Conservation (phyloP, 768 basidiomycete species). For the Leucocoprinus birnbaumii region DNA sequence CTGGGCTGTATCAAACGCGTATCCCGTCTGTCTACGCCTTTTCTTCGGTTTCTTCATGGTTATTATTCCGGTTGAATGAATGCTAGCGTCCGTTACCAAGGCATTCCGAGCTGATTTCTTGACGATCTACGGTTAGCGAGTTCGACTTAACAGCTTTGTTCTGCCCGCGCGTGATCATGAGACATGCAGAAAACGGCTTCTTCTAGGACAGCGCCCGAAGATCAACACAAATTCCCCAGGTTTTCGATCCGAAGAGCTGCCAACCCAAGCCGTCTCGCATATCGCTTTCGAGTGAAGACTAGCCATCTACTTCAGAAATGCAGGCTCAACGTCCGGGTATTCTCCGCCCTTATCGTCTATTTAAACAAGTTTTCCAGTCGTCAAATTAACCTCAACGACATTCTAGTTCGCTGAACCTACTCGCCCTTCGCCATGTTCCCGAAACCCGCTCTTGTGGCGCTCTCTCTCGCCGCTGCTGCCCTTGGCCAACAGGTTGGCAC, state of each 20-base stretch:
- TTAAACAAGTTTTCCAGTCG: slow-evolving; percentile 14
- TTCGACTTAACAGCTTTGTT: neutral
- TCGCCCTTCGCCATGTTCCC: slow-evolving; percentile 2
- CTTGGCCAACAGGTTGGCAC: slow-evolving; percentile 12
- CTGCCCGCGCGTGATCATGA: slow-evolving; percentile 2
- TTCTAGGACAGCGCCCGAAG: neutral
- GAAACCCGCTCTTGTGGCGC: slow-evolving; percentile 3
- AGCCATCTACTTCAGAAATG: neutral
- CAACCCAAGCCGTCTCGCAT: neutral
- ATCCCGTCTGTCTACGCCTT: neutral
- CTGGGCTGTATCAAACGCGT: neutral
- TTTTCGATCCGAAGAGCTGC: slow-evolving; percentile 7
- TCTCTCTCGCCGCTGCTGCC: slow-evolving; percentile 4
- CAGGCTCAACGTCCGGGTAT: slow-evolving; percentile 17
- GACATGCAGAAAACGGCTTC: too few relatives aligned
- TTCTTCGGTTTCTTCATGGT: slow-evolving; percentile 4
- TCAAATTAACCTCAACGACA: slow-evolving; percentile 13
- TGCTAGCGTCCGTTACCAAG: neutral
- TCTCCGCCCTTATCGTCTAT: slow-evolving; percentile 19
- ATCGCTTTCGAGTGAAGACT: neutral
- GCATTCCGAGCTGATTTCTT: neutral
- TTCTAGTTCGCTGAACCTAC: slow-evolving; percentile 14
- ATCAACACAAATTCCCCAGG: neutral
- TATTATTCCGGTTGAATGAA: neutral
- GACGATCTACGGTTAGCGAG: neutral